phyloP scores from a whole-genome alignment of 2,329 filamentous ascomycete species.

The Amylocarpus encephaloides region DNA sequence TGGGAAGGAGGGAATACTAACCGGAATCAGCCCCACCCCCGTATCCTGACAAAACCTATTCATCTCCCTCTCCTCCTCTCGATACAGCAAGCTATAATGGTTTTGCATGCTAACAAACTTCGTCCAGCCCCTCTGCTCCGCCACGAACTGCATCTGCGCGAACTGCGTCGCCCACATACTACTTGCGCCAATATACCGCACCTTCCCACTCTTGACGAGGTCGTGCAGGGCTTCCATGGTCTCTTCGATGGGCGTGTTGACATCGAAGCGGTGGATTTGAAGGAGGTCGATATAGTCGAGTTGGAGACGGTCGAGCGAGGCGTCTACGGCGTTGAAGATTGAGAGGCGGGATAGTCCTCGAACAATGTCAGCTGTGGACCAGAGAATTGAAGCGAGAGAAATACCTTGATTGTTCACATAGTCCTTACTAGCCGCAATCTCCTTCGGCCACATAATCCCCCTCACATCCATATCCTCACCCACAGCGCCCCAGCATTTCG shows the following conservation, averaged over 20 bases:
- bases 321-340: slow-evolving; percentile 60
- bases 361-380: background rate
- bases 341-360: slow-evolving; percentile 54
- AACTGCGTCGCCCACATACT: slow-evolving; percentile 45
- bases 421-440: slow-evolving; percentile 40
- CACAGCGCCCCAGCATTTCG: slow-evolving; percentile 48
- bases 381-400: slow-evolving; percentile 13
- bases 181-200: slow-evolving; percentile 48
- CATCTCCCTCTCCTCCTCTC: slow-evolving; percentile 50
- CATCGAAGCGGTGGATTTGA: slow-evolving; percentile 54
- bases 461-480: slow-evolving; percentile 35
- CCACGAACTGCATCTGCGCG: slow-evolving; percentile 43
- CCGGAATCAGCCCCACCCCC: slow-evolving; percentile 37
- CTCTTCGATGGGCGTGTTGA: slow-evolving; percentile 45
- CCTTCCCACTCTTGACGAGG: slow-evolving; percentile 50
- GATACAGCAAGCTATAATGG: slow-evolving; percentile 46
- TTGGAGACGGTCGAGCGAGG: slow-evolving; percentile 47
- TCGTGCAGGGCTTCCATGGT: slow-evolving; percentile 60
- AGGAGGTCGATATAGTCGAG: slow-evolving; percentile 54
- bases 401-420: slow-evolving; percentile 39
- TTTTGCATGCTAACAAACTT: slow-evolving; percentile 55
- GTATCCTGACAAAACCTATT: slow-evolving; percentile 38
- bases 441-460: slow-evolving; percentile 31
- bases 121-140: slow-evolving; percentile 48
- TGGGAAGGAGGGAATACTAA: slow-evolving; percentile 1